Percentiles rank a stretch among this genome's conserved stretches.
These are phyloP conservation scores for Paecilomyces sp. DNA, from an alignment of 2,329 filamentous ascomycete species.

Conservation along the genomic window DNA sequence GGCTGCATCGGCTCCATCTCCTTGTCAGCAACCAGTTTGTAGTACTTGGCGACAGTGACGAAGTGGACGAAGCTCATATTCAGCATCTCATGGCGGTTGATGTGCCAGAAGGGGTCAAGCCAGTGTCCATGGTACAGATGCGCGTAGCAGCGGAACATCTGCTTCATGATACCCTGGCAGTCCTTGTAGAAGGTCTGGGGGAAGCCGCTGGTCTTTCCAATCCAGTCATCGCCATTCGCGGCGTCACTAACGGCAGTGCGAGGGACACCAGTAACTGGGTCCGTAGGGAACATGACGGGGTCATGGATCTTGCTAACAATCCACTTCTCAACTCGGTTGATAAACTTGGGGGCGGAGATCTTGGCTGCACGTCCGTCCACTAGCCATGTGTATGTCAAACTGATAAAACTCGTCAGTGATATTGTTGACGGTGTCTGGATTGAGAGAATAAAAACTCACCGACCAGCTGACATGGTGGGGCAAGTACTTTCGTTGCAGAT, in stretches of 20 bases:
- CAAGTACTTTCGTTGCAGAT: constrained; percentile 82
- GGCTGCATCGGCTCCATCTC: constrained; percentile 96
- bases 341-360: constrained; percentile 87
- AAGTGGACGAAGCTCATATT: constrained; percentile 88
- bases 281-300: constrained; percentile 81
- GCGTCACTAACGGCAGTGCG: constrained; percentile 13
- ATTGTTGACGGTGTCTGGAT: background rate
- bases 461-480: constrained; percentile 88
- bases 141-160: constrained; percentile 98
- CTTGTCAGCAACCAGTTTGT: constrained; percentile 77
- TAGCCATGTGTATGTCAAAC: constrained; percentile 94
- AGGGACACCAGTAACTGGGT: constrained; percentile 58
- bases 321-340: constrained; percentile 94
- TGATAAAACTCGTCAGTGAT: constrained; percentile 25
- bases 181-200: constrained; percentile 83
- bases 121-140: constrained; percentile 98
- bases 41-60: constrained; percentile 68
- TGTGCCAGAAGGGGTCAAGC: constrained; percentile 72
- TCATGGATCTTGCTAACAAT: constrained; percentile 95
- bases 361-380: constrained; percentile 84
- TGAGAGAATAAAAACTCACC: constrained; percentile 52
- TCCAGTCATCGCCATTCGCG: constrained; percentile 59
- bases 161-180: constrained; percentile 89
- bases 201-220: constrained; percentile 89
- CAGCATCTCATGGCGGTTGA: constrained; percentile 63